Base-by-base conservation (phyloP, 805 yeast genomes). In the Myxozyma mucilagina region DNA sequence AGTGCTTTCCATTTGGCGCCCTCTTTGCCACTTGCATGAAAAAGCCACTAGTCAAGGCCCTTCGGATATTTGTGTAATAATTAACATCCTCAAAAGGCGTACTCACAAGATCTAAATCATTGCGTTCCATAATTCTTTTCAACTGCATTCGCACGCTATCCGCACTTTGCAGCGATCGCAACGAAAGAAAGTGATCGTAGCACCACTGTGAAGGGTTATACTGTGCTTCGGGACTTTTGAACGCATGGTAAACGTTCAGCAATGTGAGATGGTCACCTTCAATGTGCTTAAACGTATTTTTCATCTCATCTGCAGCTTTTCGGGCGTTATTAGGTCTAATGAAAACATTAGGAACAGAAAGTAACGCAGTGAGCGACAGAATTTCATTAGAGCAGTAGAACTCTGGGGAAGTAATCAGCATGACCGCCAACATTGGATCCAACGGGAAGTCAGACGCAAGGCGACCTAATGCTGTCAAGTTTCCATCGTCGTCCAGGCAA, bases 1-100 rank as follows among this genome's bases (percentile, higher is more conserved):
- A 93, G n/a, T 89, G 92, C 70, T 87, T 87, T 29, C 81, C 79
- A 59, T 72, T 72, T 35, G 73, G 65, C 45, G 83, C 85, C 79
- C 89, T 90, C 78, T 92, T 94, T 38, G 97, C 98, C 57, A 89
- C 66, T 78, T 94, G 99, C 98, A 94, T 92, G 79, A 94, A 94
- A 74, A 91, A 92, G 1, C 99, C 99, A n/a, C 90, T 83, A 3
- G 90, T 82, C 60, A 94, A 76, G 0, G 98, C 97, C 73, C 87
- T 89, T 59, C 96, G 82, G 66, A 94, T 86, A 69, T 90, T 87
- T 68, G 82, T 85, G 74, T 86, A 87, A 76, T 89, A 91, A 45
- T 73, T 71, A 54, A 82, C 83, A 69, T 85, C 86, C 32, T 83
- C 87, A 64, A 76, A 82, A 44, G 87, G 86, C 1, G 90, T 86